phyloP scores from a whole-genome alignment of 2,329 filamentous ascomycete genomes.

The Hymenoscyphus linearis region DNA sequence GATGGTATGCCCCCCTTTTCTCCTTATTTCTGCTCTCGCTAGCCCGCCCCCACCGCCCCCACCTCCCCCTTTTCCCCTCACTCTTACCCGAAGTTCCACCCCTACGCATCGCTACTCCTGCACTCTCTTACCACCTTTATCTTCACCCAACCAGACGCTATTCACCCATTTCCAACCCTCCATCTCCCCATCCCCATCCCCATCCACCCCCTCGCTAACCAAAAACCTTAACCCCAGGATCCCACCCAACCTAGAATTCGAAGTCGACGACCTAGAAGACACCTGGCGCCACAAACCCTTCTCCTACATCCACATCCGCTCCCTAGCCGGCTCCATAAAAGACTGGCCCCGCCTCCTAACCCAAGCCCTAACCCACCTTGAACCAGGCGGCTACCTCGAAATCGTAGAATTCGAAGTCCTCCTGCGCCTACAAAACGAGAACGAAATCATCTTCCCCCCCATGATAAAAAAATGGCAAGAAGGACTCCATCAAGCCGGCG shows the following conservation, averaged over 20 bases:
- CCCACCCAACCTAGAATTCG: constrained; percentile 28
- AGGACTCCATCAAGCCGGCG: constrained; percentile 26
- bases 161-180: no score
- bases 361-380: constrained; percentile 19
- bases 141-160: not conserved
- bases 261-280: constrained; percentile 32
- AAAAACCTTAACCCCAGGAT: constrained; percentile 11
- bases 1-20: constrained; percentile 13
- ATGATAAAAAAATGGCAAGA: constrained; percentile 19
- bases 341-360: constrained; percentile 25
- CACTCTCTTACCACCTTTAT: not conserved
- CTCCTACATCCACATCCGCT: constrained; percentile 35
- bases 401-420: constrained; percentile 24
- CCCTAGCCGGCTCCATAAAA: constrained; percentile 34
- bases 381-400: constrained; percentile 27
- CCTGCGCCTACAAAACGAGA: constrained; percentile 15
- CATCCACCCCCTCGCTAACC: not conserved
- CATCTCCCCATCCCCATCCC: not conserved
- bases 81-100: not conserved
- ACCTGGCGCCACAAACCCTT: constrained; percentile 29
- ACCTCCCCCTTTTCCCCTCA: not conserved
- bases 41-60: not conserved
- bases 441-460: constrained; percentile 1
- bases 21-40: not conserved
- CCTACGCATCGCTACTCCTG: not conserved